A percentile compares a stretch with the other conserved stretches of the same genome.
Evolutionary conservation across 208 protist genomes (phyloP).

Genomic region (Wallacemonas sp.): DNA sequence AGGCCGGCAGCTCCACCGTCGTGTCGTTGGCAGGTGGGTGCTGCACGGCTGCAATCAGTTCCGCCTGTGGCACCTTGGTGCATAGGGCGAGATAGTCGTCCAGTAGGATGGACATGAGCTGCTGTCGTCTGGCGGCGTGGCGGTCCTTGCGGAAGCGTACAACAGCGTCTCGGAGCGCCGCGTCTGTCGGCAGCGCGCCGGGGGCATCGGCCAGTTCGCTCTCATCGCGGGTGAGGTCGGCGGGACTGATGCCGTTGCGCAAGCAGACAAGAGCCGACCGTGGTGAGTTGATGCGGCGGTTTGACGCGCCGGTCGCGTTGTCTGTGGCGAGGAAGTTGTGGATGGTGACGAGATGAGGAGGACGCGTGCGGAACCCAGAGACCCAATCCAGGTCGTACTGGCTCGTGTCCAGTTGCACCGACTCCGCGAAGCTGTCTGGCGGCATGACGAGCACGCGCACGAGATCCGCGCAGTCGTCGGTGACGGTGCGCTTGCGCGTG

Average conservation of each 20-base stretch:
- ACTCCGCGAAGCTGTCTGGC: conserved; percentile 53
- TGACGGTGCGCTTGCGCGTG: conserved; percentile 6
- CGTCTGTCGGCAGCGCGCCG: conserved; percentile 7
- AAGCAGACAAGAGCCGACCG: conserved; percentile 76
- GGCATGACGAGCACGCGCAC: conserved; percentile 67
- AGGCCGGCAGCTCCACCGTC: conserved; percentile 26
- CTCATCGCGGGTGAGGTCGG: conserved; percentile 33
- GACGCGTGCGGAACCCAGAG: conserved; percentile 23
- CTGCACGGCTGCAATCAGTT: conserved; percentile 43
- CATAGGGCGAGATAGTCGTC: conserved; percentile 61
- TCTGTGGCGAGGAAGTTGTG: conserved; percentile 17
- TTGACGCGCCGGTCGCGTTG: neutral
- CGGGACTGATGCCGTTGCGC: conserved; percentile 55
- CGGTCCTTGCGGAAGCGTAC: conserved; percentile 37
- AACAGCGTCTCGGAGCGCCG: conserved; percentile 34
- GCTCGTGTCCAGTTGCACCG: conserved; percentile 55
- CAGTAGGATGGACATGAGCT: conserved; percentile 30
- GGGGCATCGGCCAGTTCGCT: conserved; percentile 12
- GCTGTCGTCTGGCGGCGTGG: conserved; percentile 16
- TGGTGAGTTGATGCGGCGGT: conserved; percentile 79
- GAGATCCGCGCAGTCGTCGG: conserved; percentile 45
- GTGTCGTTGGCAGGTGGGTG: conserved; percentile 9
- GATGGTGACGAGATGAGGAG: conserved; percentile 29
- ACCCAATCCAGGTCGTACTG: conserved; percentile 76
- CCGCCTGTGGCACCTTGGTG: conserved; percentile 28